Evolutionary conservation across 176 grass and related monocot species (phyloP).

Genomic region (Cenchrus purpureus): DNA sequence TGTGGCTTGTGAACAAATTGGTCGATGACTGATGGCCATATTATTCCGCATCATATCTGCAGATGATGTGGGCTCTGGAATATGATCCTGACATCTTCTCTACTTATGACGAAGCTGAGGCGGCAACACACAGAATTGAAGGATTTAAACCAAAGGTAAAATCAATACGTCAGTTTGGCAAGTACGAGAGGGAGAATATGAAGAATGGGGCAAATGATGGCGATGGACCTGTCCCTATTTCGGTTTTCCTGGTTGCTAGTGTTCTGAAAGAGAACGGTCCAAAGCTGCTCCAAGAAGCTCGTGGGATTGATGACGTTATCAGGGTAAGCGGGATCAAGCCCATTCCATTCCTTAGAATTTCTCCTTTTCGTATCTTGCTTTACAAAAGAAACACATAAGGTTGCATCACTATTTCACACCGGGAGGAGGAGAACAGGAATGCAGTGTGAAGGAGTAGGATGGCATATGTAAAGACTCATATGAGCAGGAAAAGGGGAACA

Average conservation of each 20-base stretch:
- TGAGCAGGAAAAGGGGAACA: background rate
- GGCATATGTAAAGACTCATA: background rate
- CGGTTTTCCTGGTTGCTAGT: conserved; percentile 97
- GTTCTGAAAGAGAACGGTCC: conserved; percentile 90
- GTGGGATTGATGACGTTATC: conserved; percentile 84
- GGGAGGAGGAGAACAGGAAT: background rate
- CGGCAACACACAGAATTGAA: conserved; percentile 48
- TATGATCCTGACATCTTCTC: conserved; percentile 84
- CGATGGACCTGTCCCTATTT: conserved; percentile 85
- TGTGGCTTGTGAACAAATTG: background rate
- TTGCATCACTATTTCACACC: background rate
- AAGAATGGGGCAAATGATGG: conserved; percentile 52
- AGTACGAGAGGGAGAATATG: conserved; percentile 90
- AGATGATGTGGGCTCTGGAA: conserved; percentile 99
- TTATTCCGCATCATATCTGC: conserved; percentile 35
- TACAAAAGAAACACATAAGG: background rate
- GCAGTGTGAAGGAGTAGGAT: background rate
- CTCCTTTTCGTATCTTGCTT: background rate
- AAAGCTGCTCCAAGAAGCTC: conserved; percentile 79
- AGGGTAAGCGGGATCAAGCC: conserved; percentile 57
- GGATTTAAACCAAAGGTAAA: conserved; percentile 70
- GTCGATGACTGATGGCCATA: conserved; percentile 8
- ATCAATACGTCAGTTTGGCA: conserved; percentile 77
- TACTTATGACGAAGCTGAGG: conserved; percentile 62
- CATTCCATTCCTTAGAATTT: conserved; percentile 1